A percentile compares a stretch with the other conserved stretches of the same genome.
Conservation (phyloP, 441 rosid genomes). For the Erodium moschatum region DNA sequence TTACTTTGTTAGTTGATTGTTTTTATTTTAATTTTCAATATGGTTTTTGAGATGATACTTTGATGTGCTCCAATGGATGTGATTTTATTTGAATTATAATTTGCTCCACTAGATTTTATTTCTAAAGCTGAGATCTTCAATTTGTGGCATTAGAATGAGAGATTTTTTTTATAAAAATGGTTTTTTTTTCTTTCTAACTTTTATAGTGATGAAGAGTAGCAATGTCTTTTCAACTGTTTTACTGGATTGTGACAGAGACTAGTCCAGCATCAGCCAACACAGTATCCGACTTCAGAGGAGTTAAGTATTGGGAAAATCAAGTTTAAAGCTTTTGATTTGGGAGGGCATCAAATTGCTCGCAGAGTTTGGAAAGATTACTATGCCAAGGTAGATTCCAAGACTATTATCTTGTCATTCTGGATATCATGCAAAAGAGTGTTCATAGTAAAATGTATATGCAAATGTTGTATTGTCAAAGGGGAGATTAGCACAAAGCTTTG, state of each 20-base stretch:
- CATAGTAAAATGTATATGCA: background rate
- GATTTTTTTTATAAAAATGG: background rate
- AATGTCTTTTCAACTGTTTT: background rate
- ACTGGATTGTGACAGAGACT: background rate
- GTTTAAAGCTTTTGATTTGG: conserved; percentile 7
- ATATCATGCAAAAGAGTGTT: background rate
- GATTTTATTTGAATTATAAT: background rate
- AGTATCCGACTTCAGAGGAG: background rate
- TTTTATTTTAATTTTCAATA: background rate
- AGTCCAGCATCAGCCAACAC: conserved; percentile 8
- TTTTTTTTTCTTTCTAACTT: too few species aligned
- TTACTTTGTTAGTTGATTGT: too few species aligned
- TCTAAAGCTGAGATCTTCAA: background rate
- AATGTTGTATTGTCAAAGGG: too few species aligned
- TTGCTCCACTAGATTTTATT: background rate
- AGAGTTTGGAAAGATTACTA: conserved; percentile 7
- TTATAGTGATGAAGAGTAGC: too few species aligned
- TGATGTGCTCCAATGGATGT: background rate
- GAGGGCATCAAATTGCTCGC: conserved; percentile 7
- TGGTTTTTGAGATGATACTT: background rate
- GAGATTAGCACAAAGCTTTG: too few species aligned
- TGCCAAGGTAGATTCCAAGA: background rate
- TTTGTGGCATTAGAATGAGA: background rate
- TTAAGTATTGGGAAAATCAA: conserved; percentile 7
- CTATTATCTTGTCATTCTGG: background rate